Base-by-base conservation (phyloP, 208 protist species). In the Borovskyia barvae region DNA sequence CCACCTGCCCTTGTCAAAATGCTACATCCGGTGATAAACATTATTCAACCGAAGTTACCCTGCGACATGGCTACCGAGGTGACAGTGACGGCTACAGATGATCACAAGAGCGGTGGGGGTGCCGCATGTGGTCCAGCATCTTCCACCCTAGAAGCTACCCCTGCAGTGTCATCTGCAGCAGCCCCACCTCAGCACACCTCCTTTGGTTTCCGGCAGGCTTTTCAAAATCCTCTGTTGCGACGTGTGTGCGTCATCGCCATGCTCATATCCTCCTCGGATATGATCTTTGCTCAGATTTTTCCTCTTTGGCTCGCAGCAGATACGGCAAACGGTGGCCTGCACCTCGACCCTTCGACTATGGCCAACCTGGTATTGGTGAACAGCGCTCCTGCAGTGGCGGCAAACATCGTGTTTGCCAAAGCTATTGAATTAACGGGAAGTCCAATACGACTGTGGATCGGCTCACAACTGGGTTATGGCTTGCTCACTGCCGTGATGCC, bases 171-270 rank as follows among this genome's bases (percentile, higher is more conserved):
- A n/a, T 17, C 47, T 15, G 28, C 24, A 0, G 48, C 7, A 3
- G 8, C 37, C 0, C 17, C 35, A 3, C 5, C 28, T 3, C 72
- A 61, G 36, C 70, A 48, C 14, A 40, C 53, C 0, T 69, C 66
- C 12, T 88, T 92, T 55, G 80, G 82, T 3, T 93, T 81, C 56
- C 67, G 64, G 40, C 68, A 85, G 28, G 77, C 86, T 3, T 73
- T 93, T 36, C 6, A 25, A 17, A 55, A 69, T 28, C 54, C 62
- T 1, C 54, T 72, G 26, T 76, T 82, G 33, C 72, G 86, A 19
- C 64, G 72, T 32, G 66, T 88, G 24, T 73, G 70, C 14, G 65
- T 88, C 33, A 72, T 88, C 17, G 87, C 78, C 35, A 87, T 88
- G 80, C 61, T 93, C 30, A 69, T 93, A 28, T 72, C 52, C 2